Evolutionary conservation across 2,329 filamentous ascomycete genomes (phyloP).

Genomic region (Cytospora paraplurivora): DNA sequence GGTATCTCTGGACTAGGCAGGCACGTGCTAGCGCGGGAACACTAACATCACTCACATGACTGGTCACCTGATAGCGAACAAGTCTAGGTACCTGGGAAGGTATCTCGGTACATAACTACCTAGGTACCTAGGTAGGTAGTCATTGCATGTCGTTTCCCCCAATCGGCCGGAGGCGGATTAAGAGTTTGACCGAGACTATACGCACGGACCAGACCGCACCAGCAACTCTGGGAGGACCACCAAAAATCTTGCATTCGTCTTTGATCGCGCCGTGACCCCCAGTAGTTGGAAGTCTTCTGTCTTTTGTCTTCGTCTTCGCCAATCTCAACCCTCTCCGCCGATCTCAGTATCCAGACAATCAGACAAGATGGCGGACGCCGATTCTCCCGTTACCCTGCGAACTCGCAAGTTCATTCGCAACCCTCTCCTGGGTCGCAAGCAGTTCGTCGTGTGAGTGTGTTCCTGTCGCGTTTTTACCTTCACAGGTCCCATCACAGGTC

Average conservation of each 20-base stretch:
- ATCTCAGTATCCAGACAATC: conserved; percentile 39
- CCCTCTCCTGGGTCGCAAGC: conserved; percentile 96
- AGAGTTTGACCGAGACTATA: background rate
- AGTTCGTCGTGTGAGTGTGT: conserved; percentile 95
- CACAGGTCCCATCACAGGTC: background rate
- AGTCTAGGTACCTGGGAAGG: background rate
- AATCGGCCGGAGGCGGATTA: background rate
- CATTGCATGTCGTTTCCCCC: background rate
- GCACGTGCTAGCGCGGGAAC: too few species aligned
- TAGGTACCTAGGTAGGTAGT: too few species aligned
- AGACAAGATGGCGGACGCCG: conserved; percentile 84
- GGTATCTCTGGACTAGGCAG: background rate
- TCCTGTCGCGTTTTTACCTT: background rate
- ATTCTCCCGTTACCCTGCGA: conserved; percentile 79
- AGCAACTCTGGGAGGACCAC: background rate
- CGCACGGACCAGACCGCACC: conserved; percentile 2
- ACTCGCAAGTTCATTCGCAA: conserved; percentile 99
- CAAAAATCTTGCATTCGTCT: conserved; percentile 1
- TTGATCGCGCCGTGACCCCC: background rate
- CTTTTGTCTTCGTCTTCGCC: background rate
- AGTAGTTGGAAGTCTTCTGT: background rate
- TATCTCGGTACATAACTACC: too few species aligned
- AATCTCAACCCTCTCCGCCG: background rate
- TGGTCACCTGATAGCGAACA: background rate
- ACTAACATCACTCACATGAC: background rate